phyloP scores from a whole-genome alignment of 2,329 filamentous ascomycete genomes.

The Pestalotiopsis sp. region DNA sequence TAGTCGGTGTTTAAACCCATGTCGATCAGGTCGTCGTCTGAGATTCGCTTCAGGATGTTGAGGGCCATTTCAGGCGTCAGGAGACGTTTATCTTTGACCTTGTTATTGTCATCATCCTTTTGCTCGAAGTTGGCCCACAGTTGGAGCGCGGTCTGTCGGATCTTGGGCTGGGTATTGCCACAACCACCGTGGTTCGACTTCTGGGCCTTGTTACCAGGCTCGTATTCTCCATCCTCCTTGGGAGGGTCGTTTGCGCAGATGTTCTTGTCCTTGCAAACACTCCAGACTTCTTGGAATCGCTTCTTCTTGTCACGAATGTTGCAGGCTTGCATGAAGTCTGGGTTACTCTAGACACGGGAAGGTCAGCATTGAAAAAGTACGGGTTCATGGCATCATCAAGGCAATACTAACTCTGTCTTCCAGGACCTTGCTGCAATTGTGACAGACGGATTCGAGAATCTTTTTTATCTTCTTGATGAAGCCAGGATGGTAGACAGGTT shows the following conservation, averaged over 20 bases:
- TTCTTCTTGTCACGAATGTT: constrained; percentile 88
- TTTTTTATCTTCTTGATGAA: constrained; percentile 99
- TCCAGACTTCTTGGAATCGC: constrained; percentile 91
- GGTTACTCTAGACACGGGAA: constrained; percentile 71
- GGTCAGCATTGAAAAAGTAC: constrained; percentile 62
- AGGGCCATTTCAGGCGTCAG: constrained; percentile 86
- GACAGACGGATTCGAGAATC: constrained; percentile 96
- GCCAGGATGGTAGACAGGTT: constrained; percentile 91
- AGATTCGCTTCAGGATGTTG: constrained; percentile 84
- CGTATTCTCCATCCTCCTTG: constrained; percentile 70
- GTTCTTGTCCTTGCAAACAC: constrained; percentile 85
- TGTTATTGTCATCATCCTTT: constrained; percentile 75
- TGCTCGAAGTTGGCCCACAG: constrained; percentile 77
- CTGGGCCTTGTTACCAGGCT: constrained; percentile 54
- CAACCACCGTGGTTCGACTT: constrained; percentile 82
- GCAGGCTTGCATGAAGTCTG: constrained; percentile 81
- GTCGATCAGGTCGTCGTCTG: constrained; percentile 77
- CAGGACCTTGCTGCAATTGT: constrained; percentile 97
- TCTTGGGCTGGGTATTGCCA: constrained; percentile 85
- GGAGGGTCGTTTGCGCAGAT: constrained; percentile 81
- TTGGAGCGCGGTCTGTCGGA: constrained; percentile 84
- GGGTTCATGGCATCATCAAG: constrained; percentile 54
- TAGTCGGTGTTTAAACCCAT: constrained; percentile 95
- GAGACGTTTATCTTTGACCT: constrained; percentile 75
- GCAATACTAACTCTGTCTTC: constrained; percentile 94